phyloP scores from a whole-genome alignment of 1,284 basidiomycete genomes.

The Apiotrichum gamsii region DNA sequence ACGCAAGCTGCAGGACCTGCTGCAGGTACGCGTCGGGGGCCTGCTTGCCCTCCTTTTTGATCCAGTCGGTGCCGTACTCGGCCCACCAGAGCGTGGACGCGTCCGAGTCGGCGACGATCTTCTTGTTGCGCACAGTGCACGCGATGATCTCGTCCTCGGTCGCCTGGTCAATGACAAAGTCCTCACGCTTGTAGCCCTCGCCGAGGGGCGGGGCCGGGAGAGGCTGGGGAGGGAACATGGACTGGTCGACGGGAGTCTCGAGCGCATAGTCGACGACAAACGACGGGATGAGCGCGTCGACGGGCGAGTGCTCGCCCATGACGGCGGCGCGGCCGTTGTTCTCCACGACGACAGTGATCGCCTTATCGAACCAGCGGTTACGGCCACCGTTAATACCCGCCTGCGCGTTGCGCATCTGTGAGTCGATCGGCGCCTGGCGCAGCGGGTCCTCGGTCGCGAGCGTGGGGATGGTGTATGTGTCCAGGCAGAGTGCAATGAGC shows the following conservation, averaged over 20 bases:
- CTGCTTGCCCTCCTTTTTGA: constrained; percentile 70
- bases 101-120: constrained; percentile 72
- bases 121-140: constrained; percentile 58
- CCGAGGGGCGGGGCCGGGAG: constrained; percentile 1
- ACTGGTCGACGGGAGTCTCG: constrained; percentile 56
- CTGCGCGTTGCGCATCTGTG: constrained; percentile 71
- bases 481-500: constrained; percentile 64
- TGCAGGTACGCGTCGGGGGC: constrained; percentile 89
- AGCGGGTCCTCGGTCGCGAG: constrained; percentile 49
- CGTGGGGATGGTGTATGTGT: constrained; percentile 49
- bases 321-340: constrained; percentile 78
- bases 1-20: constrained; percentile 89
- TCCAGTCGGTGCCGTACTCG: constrained; percentile 85
- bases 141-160: constrained; percentile 57
- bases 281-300: constrained; percentile 85
- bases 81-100: constrained; percentile 77
- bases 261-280: constrained; percentile 82
- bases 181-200: constrained; percentile 60
- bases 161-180: constrained; percentile 67
- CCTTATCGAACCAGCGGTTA: constrained; percentile 93
- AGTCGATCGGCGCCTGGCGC: constrained; percentile 56
- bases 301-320: constrained; percentile 86
- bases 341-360: constrained; percentile 75
- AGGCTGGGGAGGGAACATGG: constrained; percentile 38
- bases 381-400: constrained; percentile 61